Evolutionary conservation across 1,139 yeast genomes (phyloP), one percentile per base, ranked within the genome.

Genomic region (Saccharomyces hybrid): DNA sequence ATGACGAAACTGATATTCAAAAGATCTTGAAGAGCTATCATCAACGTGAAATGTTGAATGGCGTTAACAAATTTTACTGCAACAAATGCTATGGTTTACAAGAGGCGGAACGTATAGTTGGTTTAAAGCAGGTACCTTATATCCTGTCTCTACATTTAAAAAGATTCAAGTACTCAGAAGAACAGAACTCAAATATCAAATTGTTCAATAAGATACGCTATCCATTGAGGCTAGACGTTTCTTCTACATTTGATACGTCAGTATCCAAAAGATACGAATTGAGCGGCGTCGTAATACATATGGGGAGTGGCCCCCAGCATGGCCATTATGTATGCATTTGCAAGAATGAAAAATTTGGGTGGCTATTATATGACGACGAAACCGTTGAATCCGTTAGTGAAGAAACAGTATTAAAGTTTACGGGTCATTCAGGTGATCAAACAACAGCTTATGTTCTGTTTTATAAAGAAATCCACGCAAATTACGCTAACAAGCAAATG

Each of bases 221-320:
- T 66, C 95, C 97, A 3, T 77, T 84, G 62, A 80, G 79, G 51
- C 73, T 93, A 55, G 75, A 91, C 32, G 78, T 91, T 44, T 84
- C 86, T 67, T 88, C 89, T 64, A 87, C 95, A 24, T 83, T 91
- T 1, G 83, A 64, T 46, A 42, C 74, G 9, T 65, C 71, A 21
- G 55, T 65, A 12, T 75, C 50, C 58, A 82, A 80, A 61, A 76
- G 85, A 29, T 93, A 90, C 66, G 96, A 90, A 63, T 74, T 93
- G 53, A 86, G 84, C 59, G 90, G 95, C 0, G 83, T 91, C 48
- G 95, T 93, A 24, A 90, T 93, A 21, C 99, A 93, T 66, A 85
- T 93, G 64, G 99, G 99, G 3, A 96, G 97, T 2, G 98, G 98
- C 0, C 97, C 98, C 1, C 90, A 90, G 76, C 97, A 91, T 71